phyloP scores from a whole-genome alignment of 345 rosid genomes.

The Limnanthes douglasii region DNA sequence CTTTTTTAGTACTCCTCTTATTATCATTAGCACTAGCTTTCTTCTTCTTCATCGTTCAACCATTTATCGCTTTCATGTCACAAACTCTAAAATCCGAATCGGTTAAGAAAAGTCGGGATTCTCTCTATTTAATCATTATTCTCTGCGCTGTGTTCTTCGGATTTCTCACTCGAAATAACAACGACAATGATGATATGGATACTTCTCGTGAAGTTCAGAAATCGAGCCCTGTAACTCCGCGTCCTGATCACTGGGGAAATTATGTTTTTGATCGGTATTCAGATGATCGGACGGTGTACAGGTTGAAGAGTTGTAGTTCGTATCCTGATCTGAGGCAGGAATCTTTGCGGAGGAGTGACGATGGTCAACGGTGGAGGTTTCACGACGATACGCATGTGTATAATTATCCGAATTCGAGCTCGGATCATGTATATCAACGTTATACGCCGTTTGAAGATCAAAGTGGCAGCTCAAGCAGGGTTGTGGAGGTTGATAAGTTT shows the following conservation, averaged over 20 bases:
- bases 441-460: conserved; percentile 6
- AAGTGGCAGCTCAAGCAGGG: conserved; percentile 1
- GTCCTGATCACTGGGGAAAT: conserved; percentile 12
- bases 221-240: conserved; percentile 22
- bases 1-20: conserved; percentile 26
- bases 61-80: conserved; percentile 31
- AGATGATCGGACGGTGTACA: conserved; percentile 25
- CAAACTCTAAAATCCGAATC: conserved; percentile 37
- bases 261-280: conserved; percentile 4
- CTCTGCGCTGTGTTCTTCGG: conserved; percentile 72
- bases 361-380: conserved; percentile 45
- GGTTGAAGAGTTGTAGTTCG: conserved; percentile 57
- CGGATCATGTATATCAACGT: conserved; percentile 12
- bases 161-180: conserved; percentile 31
- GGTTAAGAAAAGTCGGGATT: conserved; percentile 68
- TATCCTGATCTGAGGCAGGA: conserved; percentile 70
- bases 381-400: conserved; percentile 55
- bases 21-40: too few relatives aligned
- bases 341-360: conserved; percentile 13
- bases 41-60: conserved; percentile 37
- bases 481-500: conserved; percentile 6
- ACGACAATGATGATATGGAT: conserved; percentile 10
- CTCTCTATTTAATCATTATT: conserved; percentile 51
- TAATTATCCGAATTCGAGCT: conserved; percentile 14
- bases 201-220: too few relatives aligned